Evolutionary conservation across 768 basidiomycete genomes (phyloP), one percentile per base, ranked within the genome.

Genomic region (Tulasnella sp.): DNA sequence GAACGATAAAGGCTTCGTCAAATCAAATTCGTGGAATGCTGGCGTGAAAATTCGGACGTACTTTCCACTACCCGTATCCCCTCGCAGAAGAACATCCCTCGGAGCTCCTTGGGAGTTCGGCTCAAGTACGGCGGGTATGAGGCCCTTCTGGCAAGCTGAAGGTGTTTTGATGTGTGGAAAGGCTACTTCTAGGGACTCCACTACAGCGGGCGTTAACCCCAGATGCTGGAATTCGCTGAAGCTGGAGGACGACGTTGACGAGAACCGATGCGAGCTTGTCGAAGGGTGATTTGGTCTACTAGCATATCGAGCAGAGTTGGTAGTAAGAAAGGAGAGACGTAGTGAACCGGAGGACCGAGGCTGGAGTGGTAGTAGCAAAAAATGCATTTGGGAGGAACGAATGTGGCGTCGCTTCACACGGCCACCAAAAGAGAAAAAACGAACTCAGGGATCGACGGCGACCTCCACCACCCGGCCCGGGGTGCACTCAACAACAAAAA

Each of bases 21-120:
- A n/a, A 11, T 46, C 22, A 14, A n/a, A 24, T 40, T 77, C 24
- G 7, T 11, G 40, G n/a, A 34, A 37, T 3, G 46, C 9, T 54
- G 24, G 22, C 60, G 22, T n/a, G 16, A 69, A 58, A 20, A 78
- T 2, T 41, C 44, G 1, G 40, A 78, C 77, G 9, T 42, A 78
- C 77, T 78, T 78, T 64, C 77, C 77, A 24, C 48, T 78, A 2
- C 77, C 77, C 2, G 77, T 78, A 64, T 46, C 77, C n/a, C 50
- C 69, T 64, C 60, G 48, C 4, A 78, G 60, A 5, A 78, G n/a
- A 41, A 78, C 77, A 64, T 69, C 77, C 37, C 77, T 28, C 22
- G 24, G 48, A 78, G 48, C 18, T 41, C 77, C 77, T 4, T 41
- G 28, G 0, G 58, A 9, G 41, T 78, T 78, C 69, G 54, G 54